A percentile compares a stretch with the other conserved stretches of the same genome.
phyloP scores from a whole-genome alignment of 176 grass and related monocot genomes.

The Aechmea fasciata region DNA sequence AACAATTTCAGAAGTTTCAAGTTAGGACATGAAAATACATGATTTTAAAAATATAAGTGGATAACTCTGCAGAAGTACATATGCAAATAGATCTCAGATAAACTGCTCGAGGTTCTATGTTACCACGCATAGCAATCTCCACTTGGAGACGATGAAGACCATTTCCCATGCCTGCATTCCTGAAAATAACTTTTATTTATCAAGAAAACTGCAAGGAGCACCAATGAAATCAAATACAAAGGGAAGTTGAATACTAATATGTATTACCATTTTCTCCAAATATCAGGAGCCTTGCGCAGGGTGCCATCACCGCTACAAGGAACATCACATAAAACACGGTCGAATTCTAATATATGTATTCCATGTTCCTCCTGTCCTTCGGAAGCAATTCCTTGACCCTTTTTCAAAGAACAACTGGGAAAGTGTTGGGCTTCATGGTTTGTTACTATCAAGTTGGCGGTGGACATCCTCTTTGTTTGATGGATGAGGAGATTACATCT shows the following conservation, averaged over 20 bases:
- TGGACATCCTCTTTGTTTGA: constrained; percentile 98
- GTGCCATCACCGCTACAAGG: constrained; percentile 99
- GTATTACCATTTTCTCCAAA: constrained; percentile 94
- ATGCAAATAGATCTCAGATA: no score
- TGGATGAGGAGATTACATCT: constrained; percentile 99
- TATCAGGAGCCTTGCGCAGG: constrained; percentile 92
- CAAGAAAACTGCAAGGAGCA: constrained; percentile 19
- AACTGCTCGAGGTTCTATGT: constrained; percentile 4
- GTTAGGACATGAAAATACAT: background rate
- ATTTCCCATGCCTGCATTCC: constrained; percentile 94
- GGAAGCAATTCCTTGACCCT: constrained; percentile 27
- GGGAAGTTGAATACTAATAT: background rate
- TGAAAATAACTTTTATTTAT: constrained; percentile 27
- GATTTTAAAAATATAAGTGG: background rate
- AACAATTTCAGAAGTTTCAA: constrained; percentile 3
- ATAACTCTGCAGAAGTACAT: no score
- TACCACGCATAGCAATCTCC: constrained; percentile 94
- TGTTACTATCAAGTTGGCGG: constrained; percentile 91
- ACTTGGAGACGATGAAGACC: constrained; percentile 92
- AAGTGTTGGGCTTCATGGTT: constrained; percentile 98
- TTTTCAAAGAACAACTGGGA: constrained; percentile 52
- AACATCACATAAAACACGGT: constrained; percentile 89
- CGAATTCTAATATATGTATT: constrained; percentile 58
- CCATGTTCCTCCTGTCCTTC: constrained; percentile 21
- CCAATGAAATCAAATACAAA: background rate